Conservation (phyloP, 129 eudicot species). For the Deinandra increscens region DNA sequence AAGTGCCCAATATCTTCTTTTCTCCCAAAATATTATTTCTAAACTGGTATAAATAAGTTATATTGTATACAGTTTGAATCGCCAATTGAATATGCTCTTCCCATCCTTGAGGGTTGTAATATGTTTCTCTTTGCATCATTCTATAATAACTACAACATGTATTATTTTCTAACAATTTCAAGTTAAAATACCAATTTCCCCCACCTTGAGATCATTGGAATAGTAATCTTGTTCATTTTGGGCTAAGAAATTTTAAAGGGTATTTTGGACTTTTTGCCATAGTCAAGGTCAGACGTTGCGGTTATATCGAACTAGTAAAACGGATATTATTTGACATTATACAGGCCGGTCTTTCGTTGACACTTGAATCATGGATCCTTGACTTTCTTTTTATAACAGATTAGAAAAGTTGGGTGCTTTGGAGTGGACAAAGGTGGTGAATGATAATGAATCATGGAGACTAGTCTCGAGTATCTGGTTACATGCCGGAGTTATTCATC, state of each 20-base stretch:
- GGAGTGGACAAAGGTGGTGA: conserved; percentile 79
- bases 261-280: not conserved
- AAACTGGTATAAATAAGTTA: not conserved
- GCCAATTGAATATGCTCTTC: not conserved
- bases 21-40: not conserved
- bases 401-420: conserved; percentile 83
- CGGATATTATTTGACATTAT: not conserved
- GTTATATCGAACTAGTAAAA: not conserved
- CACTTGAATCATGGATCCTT: not conserved
- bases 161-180: not conserved
- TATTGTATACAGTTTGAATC: not conserved
- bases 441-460: conserved; percentile 81
- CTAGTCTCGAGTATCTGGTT: conserved; percentile 83
- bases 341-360: not conserved
- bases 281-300: not conserved
- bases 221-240: not conserved
- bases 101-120: conserved; percentile 6
- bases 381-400: conserved; percentile 37
- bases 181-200: not conserved
- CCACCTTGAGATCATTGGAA: not conserved
- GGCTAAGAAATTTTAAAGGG: not conserved
- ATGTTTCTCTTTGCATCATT: not conserved
- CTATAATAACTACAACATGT: not conserved
- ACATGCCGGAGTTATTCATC: conserved; percentile 94
- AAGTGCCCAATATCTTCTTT: not conserved